Conservation (phyloP, 192 early-diverging fungal genomes). For the Thoreauomyces humboldtii region DNA sequence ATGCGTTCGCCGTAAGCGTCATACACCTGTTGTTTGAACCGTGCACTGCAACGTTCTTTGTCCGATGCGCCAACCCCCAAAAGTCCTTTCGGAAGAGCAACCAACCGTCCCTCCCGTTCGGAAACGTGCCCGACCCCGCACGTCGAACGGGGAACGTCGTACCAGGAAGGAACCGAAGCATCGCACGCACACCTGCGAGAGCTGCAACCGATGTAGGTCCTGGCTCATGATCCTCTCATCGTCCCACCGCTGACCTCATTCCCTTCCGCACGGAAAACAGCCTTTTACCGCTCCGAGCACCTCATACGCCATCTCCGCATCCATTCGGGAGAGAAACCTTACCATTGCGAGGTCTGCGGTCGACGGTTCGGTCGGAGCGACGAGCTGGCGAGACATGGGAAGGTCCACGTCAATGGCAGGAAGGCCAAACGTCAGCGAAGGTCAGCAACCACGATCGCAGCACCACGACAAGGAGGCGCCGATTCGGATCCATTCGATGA, state of each 20-base stretch:
- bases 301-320: slow-evolving; percentile 82
- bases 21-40: too few relatives aligned
- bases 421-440: too few relatives aligned
- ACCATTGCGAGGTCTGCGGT: slow-evolving; percentile 71
- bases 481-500: too few relatives aligned
- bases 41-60: too few relatives aligned
- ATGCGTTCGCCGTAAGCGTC: too few relatives aligned
- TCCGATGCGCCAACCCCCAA: too few relatives aligned
- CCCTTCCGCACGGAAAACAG: not conserved
- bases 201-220: not conserved
- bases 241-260: not conserved
- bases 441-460: too few relatives aligned
- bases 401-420: slow-evolving; percentile 15
- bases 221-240: not conserved
- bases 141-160: too few relatives aligned
- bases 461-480: too few relatives aligned
- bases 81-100: too few relatives aligned
- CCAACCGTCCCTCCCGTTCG: too few relatives aligned
- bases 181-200: not conserved
- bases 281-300: slow-evolving; percentile 80
- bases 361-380: slow-evolving; percentile 81
- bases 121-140: too few relatives aligned
- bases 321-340: slow-evolving; percentile 83
- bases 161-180: slow-evolving; percentile 1
- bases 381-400: slow-evolving; percentile 48